These are phyloP conservation scores for Amphicarpaea edgeworthii DNA, from an alignment of 306 rosid genomes.

Conservation along the genomic window DNA sequence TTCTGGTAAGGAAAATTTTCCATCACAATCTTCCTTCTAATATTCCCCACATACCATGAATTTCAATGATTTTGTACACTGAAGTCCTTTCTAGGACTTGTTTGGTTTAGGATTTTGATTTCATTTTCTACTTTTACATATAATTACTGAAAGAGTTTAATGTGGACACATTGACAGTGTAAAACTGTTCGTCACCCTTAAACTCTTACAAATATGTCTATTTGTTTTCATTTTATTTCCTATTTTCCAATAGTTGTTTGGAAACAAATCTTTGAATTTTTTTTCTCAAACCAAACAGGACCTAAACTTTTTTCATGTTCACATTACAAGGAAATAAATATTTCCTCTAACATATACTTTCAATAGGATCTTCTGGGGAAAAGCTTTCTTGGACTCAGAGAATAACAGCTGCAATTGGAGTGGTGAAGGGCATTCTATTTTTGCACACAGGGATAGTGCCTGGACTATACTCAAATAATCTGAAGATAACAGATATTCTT, in stretches of 20 bases:
- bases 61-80: neutral
- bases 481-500: conserved; percentile 83
- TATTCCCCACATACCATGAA: conserved; percentile 6
- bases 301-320: neutral
- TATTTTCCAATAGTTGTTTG: neutral
- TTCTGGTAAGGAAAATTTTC: conserved; percentile 66
- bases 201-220: neutral
- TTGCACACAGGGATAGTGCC: conserved; percentile 96
- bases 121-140: neutral
- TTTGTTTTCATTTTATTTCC: neutral
- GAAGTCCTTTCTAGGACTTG: neutral
- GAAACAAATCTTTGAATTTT: neutral
- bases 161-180: too few relatives aligned
- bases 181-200: too few relatives aligned
- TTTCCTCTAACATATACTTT: conserved; percentile 41
- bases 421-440: conserved; percentile 88
- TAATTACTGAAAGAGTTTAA: too few relatives aligned
- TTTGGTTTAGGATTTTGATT: conserved; percentile 1
- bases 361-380: conserved; percentile 62
- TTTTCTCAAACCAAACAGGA: conserved; percentile 8
- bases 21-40: conserved; percentile 23
- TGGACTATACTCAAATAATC: conserved; percentile 78
- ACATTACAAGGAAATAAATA: conserved; percentile 8
- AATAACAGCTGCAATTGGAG: conserved; percentile 85
- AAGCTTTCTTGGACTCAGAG: conserved; percentile 87